Percentiles rank a stretch among this genome's conserved stretches.
Evolutionary conservation across 371 early-diverging fungal genomes (phyloP).

Genomic region (Mortierella polycephala): DNA sequence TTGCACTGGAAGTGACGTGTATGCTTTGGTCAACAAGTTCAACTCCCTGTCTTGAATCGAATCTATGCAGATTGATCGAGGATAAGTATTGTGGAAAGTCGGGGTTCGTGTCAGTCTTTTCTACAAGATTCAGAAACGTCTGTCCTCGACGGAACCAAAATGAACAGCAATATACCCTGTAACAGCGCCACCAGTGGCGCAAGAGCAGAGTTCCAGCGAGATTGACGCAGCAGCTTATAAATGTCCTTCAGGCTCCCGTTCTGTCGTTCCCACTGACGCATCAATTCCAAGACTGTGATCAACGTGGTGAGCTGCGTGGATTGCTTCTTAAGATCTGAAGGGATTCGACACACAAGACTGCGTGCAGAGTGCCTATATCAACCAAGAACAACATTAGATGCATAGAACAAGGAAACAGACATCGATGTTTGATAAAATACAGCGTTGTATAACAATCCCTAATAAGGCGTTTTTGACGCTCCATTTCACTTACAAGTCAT

Average conservation of each 20-base stretch:
- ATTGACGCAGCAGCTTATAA: constrained; percentile 34
- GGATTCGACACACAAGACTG: constrained; percentile 37
- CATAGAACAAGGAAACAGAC: background rate
- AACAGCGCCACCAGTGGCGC: constrained; percentile 40
- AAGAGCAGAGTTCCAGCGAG: constrained; percentile 41
- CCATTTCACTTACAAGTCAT: constrained; percentile 48
- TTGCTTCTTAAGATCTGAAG: constrained; percentile 28
- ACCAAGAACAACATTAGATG: background rate
- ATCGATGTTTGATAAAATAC: background rate
- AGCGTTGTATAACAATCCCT: background rate
- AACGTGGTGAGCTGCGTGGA: constrained; percentile 29
- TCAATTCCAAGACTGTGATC: constrained; percentile 28
- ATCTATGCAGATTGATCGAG: constrained; percentile 12
- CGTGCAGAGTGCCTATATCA: constrained; percentile 37
- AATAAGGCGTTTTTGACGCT: background rate
- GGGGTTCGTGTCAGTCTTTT: too few species aligned
- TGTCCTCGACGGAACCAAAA: background rate
- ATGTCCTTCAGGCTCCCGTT: constrained; percentile 44
- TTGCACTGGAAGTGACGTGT: constrained; percentile 46
- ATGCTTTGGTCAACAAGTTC: constrained; percentile 48
- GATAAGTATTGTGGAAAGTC: background rate
- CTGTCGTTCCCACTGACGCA: constrained; percentile 52
- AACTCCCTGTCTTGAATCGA: constrained; percentile 50
- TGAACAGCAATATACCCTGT: constrained; percentile 25
- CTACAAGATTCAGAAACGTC: too few species aligned